Base-by-base conservation (phyloP, 306 rosid genomes). In the Acacia melanoxylon region DNA sequence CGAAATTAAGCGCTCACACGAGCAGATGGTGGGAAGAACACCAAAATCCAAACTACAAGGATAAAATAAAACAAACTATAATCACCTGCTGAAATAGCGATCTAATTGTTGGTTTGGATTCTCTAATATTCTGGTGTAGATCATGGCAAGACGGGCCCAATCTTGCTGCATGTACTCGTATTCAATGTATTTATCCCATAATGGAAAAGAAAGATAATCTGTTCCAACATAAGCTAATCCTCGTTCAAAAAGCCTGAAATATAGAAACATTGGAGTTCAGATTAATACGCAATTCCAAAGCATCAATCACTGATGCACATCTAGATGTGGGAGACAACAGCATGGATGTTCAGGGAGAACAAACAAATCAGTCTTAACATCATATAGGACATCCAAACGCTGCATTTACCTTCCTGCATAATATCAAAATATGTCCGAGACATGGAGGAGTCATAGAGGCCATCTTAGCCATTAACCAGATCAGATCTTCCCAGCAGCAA, bases 371-470 rank as follows among this genome's bases (percentile, higher is more conserved):
- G 90, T 92, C 91, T 80, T 87, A 89, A 93, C 96, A 89, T 93
- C 96, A 92, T 83, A 88, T 86, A 89, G 89, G 97, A 90, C 98
- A 89, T 95, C 97, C 94, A 88, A 92, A 86, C 91, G 91, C 99
- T 96, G 95, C 94, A 91, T 91, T 92, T 96, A 96, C 98, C 99
- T 96, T 96, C 99, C 99, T 91, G 92, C 87, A 91, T 84, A 86
- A 88, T 84, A 91, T 83, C 99, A 93, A 88, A 92, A 91, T 85
- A 91, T 91, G 97, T 90, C 99, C 87, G 94, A 86, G 95, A 92
- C 92, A 91, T 83, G 94, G 92, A 89, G 98, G 93, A 93, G 94
- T 86, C 97, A 91, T 85, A 93, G 96, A 93, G 99, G 98, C 92
- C 99, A 93, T 93, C 93, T 91, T 89, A 92, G 92, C 93, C 95